Percentiles rank a stretch among this genome's conserved stretches.
Conservation (phyloP, 1,284 basidiomycete genomes). For the Tremellales sp. region DNA sequence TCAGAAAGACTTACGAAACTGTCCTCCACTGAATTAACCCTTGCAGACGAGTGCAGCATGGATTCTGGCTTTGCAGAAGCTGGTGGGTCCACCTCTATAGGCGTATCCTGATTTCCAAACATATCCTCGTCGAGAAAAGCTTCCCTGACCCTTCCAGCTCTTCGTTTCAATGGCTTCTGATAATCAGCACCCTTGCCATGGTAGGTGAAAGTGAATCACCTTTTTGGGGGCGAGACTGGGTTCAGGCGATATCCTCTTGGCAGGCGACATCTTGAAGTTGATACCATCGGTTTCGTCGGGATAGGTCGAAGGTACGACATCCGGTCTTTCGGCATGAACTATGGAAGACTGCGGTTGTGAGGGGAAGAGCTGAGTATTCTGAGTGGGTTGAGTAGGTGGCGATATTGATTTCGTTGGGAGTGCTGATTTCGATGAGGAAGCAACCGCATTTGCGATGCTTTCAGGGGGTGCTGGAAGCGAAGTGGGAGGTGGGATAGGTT, state of each 20-base stretch:
- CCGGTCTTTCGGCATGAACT: slow-evolving; percentile 4
- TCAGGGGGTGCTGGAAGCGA: too few species aligned
- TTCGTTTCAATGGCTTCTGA: slow-evolving; percentile 23
- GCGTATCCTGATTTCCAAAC: background rate
- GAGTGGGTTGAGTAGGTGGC: background rate
- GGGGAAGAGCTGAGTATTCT: background rate
- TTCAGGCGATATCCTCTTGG: slow-evolving; percentile 7
- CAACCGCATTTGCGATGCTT: too few species aligned
- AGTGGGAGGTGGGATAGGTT: too few species aligned
- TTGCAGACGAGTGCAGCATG: slow-evolving; percentile 9
- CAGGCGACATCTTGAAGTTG: background rate
- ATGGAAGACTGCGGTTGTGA: background rate
- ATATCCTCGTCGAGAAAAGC: slow-evolving; percentile 10
- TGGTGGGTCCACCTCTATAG: too few species aligned
- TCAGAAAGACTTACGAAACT: background rate
- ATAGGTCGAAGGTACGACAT: slow-evolving; percentile 34
- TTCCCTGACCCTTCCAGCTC: too few species aligned
- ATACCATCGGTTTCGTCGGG: slow-evolving; percentile 22
- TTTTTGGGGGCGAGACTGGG: slow-evolving; percentile 5
- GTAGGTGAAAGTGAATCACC: too few species aligned
- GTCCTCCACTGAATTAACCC: background rate
- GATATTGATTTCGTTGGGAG: background rate
- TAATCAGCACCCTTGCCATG: too few species aligned
- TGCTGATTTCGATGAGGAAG: too few species aligned
- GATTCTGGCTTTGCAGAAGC: slow-evolving; percentile 5